A percentile compares a stretch with the other conserved stretches of the same genome.
These are phyloP conservation scores for Heliocybe sulcata DNA, from an alignment of 1,284 basidiomycete species.

Conservation along the genomic window DNA sequence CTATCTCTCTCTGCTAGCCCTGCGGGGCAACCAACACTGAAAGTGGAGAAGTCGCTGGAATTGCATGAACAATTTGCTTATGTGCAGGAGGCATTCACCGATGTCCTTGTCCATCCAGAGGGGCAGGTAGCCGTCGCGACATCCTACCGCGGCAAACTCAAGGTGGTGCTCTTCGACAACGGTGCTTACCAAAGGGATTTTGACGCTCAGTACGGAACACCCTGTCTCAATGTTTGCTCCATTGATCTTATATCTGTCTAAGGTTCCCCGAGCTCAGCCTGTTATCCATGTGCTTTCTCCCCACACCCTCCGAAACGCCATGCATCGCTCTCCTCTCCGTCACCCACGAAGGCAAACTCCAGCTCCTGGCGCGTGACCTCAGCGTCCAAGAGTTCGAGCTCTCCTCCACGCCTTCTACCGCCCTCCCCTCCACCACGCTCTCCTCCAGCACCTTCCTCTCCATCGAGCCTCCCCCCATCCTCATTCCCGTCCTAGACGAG, in stretches of 20 bases:
- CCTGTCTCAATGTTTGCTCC: background rate
- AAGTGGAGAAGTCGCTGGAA: conserved; percentile 32
- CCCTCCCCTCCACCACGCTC: conserved; percentile 33
- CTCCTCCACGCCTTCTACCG: conserved; percentile 39
- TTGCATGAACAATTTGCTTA: conserved; percentile 50
- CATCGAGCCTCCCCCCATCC: conserved; percentile 31
- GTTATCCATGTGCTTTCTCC: conserved; percentile 62
- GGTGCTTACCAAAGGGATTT: conserved; percentile 48
- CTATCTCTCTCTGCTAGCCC: conserved; percentile 31
- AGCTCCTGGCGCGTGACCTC: conserved; percentile 54
- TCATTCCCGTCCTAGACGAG: conserved; percentile 37
- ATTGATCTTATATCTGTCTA: conserved; percentile 3
- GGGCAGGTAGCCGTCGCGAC: conserved; percentile 56
- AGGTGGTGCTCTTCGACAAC: conserved; percentile 45
- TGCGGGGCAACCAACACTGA: conserved; percentile 27
- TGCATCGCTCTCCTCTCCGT: conserved; percentile 63
- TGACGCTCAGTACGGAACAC: conserved; percentile 52
- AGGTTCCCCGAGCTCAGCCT: conserved; percentile 76
- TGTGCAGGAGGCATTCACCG: conserved; percentile 59
- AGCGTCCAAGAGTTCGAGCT: conserved; percentile 41
- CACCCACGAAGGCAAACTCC: conserved; percentile 54
- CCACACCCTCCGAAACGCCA: conserved; percentile 35
- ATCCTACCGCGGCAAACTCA: conserved; percentile 64
- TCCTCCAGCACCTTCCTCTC: conserved; percentile 18
- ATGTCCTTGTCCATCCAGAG: conserved; percentile 52